Evolutionary conservation across 768 basidiomycete species (phyloP).

Genomic region (Solioccasus polychromus): DNA sequence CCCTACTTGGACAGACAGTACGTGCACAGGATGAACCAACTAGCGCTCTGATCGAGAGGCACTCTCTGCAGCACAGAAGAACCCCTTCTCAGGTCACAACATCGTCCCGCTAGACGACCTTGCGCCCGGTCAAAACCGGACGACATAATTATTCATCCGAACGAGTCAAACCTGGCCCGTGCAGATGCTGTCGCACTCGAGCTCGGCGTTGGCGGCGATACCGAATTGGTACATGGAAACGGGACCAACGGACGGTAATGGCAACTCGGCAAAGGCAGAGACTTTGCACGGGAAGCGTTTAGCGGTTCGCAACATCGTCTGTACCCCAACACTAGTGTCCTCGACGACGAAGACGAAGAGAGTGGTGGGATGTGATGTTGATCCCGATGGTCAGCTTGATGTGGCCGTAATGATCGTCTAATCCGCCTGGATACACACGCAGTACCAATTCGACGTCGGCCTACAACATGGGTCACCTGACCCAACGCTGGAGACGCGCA

Average conservation of each 20-base stretch:
- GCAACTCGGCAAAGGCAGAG: slow-evolving; percentile 50
- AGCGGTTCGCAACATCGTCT: slow-evolving; percentile 14
- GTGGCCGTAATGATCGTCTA: too few species aligned
- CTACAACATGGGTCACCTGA: too few species aligned
- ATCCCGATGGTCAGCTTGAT: too few species aligned
- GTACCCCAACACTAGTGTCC: slow-evolving; percentile 2
- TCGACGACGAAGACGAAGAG: slow-evolving; percentile 17
- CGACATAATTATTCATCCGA: slow-evolving; percentile 60
- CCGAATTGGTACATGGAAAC: slow-evolving; percentile 44
- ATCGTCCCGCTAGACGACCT: slow-evolving; percentile 23
- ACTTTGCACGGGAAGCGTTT: slow-evolving; percentile 47
- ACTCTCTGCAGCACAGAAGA: slow-evolving; percentile 18
- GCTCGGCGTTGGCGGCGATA: slow-evolving; percentile 48
- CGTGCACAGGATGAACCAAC: slow-evolving; percentile 1
- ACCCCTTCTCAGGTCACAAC: slow-evolving; percentile 19
- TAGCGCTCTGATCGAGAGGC: neutral
- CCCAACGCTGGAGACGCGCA: too few species aligned
- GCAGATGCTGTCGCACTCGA: slow-evolving; percentile 61
- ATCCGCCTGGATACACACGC: too few species aligned
- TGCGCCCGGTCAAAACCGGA: slow-evolving; percentile 57
- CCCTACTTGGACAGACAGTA: slow-evolving; percentile 18
- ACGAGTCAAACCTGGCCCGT: slow-evolving; percentile 60
- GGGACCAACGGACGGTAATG: slow-evolving; percentile 42
- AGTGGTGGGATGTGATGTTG: too few species aligned
- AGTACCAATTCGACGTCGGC: too few species aligned